phyloP scores from a whole-genome alignment of 2,329 filamentous ascomycete species.

The Tetracladium maxilliforme region DNA sequence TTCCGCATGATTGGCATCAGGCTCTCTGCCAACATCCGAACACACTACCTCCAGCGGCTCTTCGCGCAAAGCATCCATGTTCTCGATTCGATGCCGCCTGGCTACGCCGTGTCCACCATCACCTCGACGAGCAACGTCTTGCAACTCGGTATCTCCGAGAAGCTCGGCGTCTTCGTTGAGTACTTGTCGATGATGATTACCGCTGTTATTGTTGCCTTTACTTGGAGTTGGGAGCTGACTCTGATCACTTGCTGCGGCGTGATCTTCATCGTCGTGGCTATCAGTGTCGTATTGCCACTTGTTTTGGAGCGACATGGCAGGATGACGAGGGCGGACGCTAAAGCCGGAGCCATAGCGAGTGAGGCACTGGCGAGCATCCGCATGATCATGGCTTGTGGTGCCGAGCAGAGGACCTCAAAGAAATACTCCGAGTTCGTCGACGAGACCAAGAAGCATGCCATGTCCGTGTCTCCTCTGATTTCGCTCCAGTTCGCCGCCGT shows the following conservation, averaged over 20 bases:
- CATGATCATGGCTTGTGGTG: slow-evolving; percentile 49
- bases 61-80: slow-evolving; percentile 53
- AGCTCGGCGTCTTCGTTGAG: slow-evolving; percentile 43
- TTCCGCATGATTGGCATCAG: slow-evolving; percentile 49
- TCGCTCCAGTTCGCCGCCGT: slow-evolving; percentile 36
- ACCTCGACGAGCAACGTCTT: slow-evolving; percentile 51
- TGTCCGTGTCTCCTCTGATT: slow-evolving; percentile 32
- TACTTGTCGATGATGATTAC: slow-evolving; percentile 35
- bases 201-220: slow-evolving; percentile 38
- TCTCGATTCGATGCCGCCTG: slow-evolving; percentile 49
- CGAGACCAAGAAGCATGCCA: slow-evolving; percentile 33
- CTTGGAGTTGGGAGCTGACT: slow-evolving; percentile 41
- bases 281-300: slow-evolving; percentile 34
- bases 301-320: slow-evolving; percentile 34
- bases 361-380: slow-evolving; percentile 44
- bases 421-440: slow-evolving; percentile 39
- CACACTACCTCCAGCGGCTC: slow-evolving; percentile 48
- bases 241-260: slow-evolving; percentile 42
- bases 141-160: slow-evolving; percentile 51
- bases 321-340: slow-evolving; percentile 33
- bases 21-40: slow-evolving; percentile 43
- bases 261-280: slow-evolving; percentile 35
- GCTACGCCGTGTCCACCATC: slow-evolving; percentile 45
- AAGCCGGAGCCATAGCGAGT: slow-evolving; percentile 42
- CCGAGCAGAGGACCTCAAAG: slow-evolving; percentile 34